phyloP scores from a whole-genome alignment of 805 yeast species.

The Wickerhamomyces queroliae region DNA sequence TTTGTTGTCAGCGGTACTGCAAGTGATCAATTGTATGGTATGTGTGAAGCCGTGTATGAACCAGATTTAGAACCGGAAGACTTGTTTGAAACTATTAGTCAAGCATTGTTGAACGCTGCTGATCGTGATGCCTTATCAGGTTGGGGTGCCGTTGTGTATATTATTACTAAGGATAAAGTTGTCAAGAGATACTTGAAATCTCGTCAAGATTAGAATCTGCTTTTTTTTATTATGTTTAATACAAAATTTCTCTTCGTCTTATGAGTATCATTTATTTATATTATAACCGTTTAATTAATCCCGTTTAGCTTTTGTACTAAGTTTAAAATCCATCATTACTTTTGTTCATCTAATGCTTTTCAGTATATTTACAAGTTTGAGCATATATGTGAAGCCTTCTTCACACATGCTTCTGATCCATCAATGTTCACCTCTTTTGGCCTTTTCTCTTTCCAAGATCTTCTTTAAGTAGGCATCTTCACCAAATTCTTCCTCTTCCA shows the following conservation, averaged over 20 bases:
- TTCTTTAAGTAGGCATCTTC: slow-evolving; percentile 65
- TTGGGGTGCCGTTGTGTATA: slow-evolving; percentile 96
- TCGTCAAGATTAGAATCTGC: slow-evolving; percentile 69
- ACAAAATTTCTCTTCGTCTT: no score
- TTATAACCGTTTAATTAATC: no score
- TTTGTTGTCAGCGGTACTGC: slow-evolving; percentile 96
- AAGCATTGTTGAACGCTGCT: slow-evolving; percentile 87
- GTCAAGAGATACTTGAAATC: slow-evolving; percentile 83
- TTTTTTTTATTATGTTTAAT: not conserved
- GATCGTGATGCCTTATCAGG: slow-evolving; percentile 98
- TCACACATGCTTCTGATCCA: no score
- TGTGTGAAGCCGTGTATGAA: slow-evolving; percentile 96
- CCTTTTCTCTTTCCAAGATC: slow-evolving; percentile 50
- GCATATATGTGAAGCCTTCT: no score
- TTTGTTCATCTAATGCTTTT: no score
- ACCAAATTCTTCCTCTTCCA: slow-evolving; percentile 77
- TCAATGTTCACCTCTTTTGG: slow-evolving; percentile 26
- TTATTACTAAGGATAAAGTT: slow-evolving; percentile 88
- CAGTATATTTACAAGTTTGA: no score
- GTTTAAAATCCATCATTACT: no score
- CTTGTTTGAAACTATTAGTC: slow-evolving; percentile 91
- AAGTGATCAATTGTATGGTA: slow-evolving; percentile 93
- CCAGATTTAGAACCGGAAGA: slow-evolving; percentile 93
- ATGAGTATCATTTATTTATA: no score
- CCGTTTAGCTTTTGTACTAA: no score